Conservation (phyloP, 164 flowering plant species). For the Berberis thunbergii region DNA sequence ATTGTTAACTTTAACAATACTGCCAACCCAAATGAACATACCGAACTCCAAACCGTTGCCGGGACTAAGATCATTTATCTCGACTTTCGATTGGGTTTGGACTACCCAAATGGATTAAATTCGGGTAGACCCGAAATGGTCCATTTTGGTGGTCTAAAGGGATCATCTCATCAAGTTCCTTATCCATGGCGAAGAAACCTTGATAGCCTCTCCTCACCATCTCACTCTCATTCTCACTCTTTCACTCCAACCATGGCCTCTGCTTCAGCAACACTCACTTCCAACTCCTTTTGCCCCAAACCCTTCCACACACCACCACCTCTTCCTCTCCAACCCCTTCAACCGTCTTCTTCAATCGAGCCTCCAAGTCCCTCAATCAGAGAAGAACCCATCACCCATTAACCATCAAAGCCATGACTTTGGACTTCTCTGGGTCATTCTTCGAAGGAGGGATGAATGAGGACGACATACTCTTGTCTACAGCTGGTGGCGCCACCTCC, state of each 20-base stretch:
- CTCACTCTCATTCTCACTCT: no score
- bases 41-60: no score
- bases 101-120: no score
- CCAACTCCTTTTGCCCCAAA: slow-evolving; percentile 12
- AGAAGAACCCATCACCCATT: neutral
- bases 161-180: neutral
- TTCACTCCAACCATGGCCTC: slow-evolving; percentile 22
- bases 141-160: no score
- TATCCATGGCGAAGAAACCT: neutral
- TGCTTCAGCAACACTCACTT: slow-evolving; percentile 11
- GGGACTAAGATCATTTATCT: no score
- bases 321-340: slow-evolving; percentile 9
- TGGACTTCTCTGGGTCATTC: slow-evolving; percentile 67
- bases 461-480: slow-evolving; percentile 34
- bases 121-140: no score
- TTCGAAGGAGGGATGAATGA: slow-evolving; percentile 60
- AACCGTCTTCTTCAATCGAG: slow-evolving; percentile 14
- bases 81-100: no score
- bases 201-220: no score
- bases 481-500: slow-evolving; percentile 21
- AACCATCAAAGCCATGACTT: slow-evolving; percentile 34
- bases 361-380: slow-evolving; percentile 5
- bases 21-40: no score
- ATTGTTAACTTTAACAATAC: no score
- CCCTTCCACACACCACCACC: slow-evolving; percentile 5